phyloP scores from a whole-genome alignment of 2,329 filamentous ascomycete genomes.

The Trichoderma oligosporum region DNA sequence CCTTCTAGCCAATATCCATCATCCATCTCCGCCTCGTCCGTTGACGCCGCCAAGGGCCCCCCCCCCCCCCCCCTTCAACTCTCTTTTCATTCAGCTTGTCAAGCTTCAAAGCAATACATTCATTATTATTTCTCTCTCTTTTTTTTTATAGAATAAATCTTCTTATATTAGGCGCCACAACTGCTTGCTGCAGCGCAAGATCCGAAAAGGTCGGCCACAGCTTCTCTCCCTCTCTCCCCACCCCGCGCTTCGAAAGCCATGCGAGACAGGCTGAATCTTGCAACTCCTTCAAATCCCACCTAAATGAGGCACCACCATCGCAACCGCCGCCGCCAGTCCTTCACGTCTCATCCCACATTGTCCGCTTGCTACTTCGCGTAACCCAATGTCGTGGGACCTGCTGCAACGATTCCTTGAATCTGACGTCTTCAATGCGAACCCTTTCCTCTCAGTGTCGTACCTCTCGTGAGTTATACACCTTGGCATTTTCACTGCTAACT shows the following conservation, averaged over 20 bases:
- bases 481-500: neutral
- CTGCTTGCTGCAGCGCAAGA: neutral
- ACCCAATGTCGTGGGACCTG: conserved; percentile 75
- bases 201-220: neutral
- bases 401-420: conserved; percentile 88
- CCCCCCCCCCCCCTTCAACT: neutral
- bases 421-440: conserved; percentile 89
- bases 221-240: neutral
- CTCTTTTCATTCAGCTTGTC: conserved; percentile 7
- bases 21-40: conserved; percentile 16
- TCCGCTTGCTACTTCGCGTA: conserved; percentile 27
- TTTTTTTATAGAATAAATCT: neutral
- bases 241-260: conserved; percentile 23
- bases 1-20: conserved; percentile 5
- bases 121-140: neutral
- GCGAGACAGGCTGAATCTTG: conserved; percentile 22
- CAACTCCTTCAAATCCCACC: conserved; percentile 20
- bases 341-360: conserved; percentile 22
- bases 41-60: conserved; percentile 10
- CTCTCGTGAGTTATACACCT: conserved; percentile 62
- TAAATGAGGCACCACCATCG: conserved; percentile 24
- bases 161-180: neutral
- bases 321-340: conserved; percentile 16
- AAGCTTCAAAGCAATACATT: neutral
- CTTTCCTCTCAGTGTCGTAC: conserved; percentile 83